Evolutionary conservation across 1,139 yeast species (phyloP), one percentile per base, ranked within the genome.

Genomic region (Saccharomycopsis phalli): DNA sequence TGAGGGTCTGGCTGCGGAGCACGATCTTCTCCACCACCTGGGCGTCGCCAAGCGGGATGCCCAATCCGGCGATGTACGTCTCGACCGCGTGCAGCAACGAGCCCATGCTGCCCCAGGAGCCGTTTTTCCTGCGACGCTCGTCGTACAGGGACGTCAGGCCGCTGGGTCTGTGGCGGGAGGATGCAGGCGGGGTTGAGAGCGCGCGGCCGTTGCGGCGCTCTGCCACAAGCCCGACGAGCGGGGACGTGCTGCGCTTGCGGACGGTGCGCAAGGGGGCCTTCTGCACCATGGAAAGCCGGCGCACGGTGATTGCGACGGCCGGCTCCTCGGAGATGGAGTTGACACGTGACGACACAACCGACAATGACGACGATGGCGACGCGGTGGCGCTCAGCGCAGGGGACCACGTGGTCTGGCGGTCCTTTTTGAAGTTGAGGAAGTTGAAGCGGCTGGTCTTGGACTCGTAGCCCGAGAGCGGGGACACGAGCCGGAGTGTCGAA

Each of bases 381-480:
- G 8, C n/a, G 29, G 14, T 5, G 5, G 14, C 29, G 29, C 29
- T 26, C 5, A 4, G 14, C 4, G 29, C 29, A 7, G 14, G 14
- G 4, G 29, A 11, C 8, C 6, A 6, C 25, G 25, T 6, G 5
- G 13, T n/a, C 14, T 11, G 8, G 17, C 11, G 4, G 13, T 36
- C 35, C 30, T 20, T 20, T 11, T 31, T 27, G 34, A 40, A 37
- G 21, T 21, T 30, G 8, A 41, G 14, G 31, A 41, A 41, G 25
- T 41, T 41, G 37, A 41, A 41, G 13, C 22, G 21, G 22, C 18
- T 40, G 27, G 23, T n/a, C 13, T 18, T 28, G 13, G 38, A 17
- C 27, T 27, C 29, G 40, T 31, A 19, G 8, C 35, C 29, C 7
- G 45, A 44, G 8, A 42, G 16, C 8, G 44, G 45, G 3, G 38